Conservation (phyloP, 1,284 basidiomycete species). For the Puccinia novopanici region DNA sequence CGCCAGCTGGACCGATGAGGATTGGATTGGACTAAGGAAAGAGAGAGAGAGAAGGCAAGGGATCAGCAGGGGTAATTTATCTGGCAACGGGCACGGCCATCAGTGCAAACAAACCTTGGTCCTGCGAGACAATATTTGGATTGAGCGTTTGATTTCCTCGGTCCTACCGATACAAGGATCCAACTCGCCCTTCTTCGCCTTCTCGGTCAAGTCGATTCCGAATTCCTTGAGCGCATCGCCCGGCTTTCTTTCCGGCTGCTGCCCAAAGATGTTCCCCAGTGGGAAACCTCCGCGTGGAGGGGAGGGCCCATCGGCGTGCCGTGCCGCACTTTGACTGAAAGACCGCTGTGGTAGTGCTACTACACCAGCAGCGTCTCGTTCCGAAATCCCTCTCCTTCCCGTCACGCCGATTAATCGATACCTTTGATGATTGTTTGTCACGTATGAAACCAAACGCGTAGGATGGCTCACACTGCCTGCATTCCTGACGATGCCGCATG, state of each 20-base stretch:
- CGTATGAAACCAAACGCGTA: neutral
- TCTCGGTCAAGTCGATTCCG: conserved; percentile 79
- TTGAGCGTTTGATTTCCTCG: conserved; percentile 80
- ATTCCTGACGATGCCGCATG: neutral
- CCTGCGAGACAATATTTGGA: conserved; percentile 67
- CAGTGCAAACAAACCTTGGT: conserved; percentile 50
- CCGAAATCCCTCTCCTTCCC: neutral
- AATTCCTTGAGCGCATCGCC: conserved; percentile 59
- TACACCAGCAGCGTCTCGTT: neutral
- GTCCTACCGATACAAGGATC: conserved; percentile 80
- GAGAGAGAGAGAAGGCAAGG: neutral
- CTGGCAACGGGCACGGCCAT: no score
- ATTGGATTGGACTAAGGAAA: conserved; percentile 81
- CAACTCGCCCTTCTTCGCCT: conserved; percentile 78
- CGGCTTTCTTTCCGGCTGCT: conserved; percentile 53
- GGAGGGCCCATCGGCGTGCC: neutral
- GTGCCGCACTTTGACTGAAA: conserved; percentile 6
- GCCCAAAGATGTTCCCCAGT: conserved; percentile 57
- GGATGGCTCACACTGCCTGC: neutral
- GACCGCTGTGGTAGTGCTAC: neutral
- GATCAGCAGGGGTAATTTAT: neutral
- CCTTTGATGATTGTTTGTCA: neutral
- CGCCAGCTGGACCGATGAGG: conserved; percentile 61
- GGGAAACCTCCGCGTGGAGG: conserved; percentile 54
- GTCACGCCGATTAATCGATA: neutral